Conservation (phyloP, 495 filamentous ascomycete genomes). For the Aspergillus coremiiformis region DNA sequence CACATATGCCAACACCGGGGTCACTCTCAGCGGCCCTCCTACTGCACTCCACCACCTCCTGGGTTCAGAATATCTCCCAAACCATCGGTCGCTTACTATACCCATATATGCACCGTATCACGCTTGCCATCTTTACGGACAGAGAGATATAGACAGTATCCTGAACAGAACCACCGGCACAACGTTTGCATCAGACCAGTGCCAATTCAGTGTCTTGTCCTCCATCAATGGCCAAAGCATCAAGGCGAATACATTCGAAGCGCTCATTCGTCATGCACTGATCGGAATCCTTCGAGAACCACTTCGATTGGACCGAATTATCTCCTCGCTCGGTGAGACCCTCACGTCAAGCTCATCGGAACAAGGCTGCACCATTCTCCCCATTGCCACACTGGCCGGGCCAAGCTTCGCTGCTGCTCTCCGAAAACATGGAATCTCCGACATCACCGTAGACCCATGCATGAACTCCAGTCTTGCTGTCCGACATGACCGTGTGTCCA, state of each 20-base stretch:
- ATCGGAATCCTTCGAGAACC: slow-evolving; percentile 2
- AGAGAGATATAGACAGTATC: slow-evolving; percentile 54
- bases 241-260: slow-evolving; percentile 16
- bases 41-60: slow-evolving; percentile 35
- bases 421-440: slow-evolving; percentile 22
- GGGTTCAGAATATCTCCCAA: not conserved
- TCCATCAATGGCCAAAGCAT: slow-evolving; percentile 45
- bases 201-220: slow-evolving; percentile 51
- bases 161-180: slow-evolving; percentile 32
- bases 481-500: not conserved
- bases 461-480: slow-evolving; percentile 12
- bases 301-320: slow-evolving; percentile 11
- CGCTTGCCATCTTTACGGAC: slow-evolving; percentile 61
- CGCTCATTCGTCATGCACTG: not conserved
- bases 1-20: slow-evolving; percentile 55
- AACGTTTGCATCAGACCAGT: slow-evolving; percentile 18
- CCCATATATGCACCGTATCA: slow-evolving; percentile 73
- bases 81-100: not conserved
- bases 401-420: slow-evolving; percentile 26
- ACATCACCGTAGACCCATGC: slow-evolving; percentile 22
- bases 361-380: slow-evolving; percentile 1
- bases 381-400: slow-evolving; percentile 21
- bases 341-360: not conserved
- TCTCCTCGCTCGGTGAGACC: slow-evolving; percentile 7
- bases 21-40: slow-evolving; percentile 73